Evolutionary conservation across 768 basidiomycete genomes (phyloP), one percentile per base, ranked within the genome.

Genomic region (Rubroboletus pulcherrimus): DNA sequence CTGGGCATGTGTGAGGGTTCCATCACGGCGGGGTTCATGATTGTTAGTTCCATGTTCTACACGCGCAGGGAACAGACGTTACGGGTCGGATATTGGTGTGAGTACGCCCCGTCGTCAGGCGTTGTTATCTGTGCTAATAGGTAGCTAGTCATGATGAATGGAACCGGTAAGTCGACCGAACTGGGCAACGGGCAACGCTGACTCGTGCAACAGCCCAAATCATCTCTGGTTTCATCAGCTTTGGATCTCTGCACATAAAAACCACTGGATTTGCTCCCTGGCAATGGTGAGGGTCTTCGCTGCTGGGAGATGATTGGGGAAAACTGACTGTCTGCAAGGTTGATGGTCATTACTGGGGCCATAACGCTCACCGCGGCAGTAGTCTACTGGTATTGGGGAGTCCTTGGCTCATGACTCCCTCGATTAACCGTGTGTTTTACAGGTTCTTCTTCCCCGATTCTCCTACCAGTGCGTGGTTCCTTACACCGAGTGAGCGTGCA

Each of bases 21-120:
- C 5, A 82, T 87, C 60, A 89, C 88, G 0, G 84, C 89, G 1
- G 89, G 87, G 0, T 88, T 91, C 68, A 70, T 90, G 78, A 85
- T 90, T 48, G 83, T 89, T 53, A 87, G 76, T 38, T 81, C 84
- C 30, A 89, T 89, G 87, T 90, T 89, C 62, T 89, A 89, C 62
- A 89, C 86, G 0, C 78, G 84, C 49, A 81, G 68, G 7, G 88
- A 90, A 60, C 85, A 87, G 63, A 89, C 85, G 0, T 58, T 80
- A 39, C 74, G 88, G 11, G 80, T 89, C 19, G 87, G 88, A 4
- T 89, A 87, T 63, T 89, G 86, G 86, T 88, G 87, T 89, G 66
- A 71, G 86, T 74, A 5, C 5, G 7, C 7, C 14, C 49, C 39
- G 7, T 15, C 17, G 1, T 9, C 14, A 26, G 24, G 12, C 10